Evolutionary conservation across 352 stramenopile species (phyloP).

Genomic region (Thalassiosira oceanica): DNA sequence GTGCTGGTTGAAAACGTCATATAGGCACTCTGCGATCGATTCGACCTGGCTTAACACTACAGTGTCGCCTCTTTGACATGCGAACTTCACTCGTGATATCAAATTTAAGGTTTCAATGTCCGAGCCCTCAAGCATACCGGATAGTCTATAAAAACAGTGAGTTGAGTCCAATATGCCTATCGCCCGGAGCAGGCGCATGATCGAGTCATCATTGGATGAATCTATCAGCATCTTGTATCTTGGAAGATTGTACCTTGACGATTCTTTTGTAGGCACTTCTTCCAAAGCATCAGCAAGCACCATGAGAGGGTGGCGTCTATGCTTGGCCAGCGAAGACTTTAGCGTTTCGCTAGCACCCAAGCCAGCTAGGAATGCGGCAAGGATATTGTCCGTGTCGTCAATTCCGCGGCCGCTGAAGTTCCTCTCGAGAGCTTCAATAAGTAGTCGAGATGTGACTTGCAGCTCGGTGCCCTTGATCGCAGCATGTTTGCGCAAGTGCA

Average conservation of each 20-base stretch:
- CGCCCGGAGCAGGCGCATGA: constrained; percentile 43
- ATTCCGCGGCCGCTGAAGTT: constrained; percentile 54
- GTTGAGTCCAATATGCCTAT: constrained; percentile 32
- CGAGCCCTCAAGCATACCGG: constrained; percentile 37
- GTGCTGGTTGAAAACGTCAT: constrained; percentile 69
- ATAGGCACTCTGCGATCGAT: constrained; percentile 54
- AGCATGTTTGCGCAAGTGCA: constrained; percentile 15
- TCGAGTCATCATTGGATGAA: constrained; percentile 51
- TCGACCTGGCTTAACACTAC: constrained; percentile 50
- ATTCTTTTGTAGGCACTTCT: constrained; percentile 15
- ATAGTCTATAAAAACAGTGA: constrained; percentile 46
- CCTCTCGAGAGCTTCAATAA: constrained; percentile 40
- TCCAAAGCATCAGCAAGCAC: constrained; percentile 39
- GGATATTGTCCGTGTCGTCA: constrained; percentile 34
- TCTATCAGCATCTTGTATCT: constrained; percentile 69
- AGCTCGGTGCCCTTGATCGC: constrained; percentile 8
- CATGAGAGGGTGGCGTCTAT: constrained; percentile 32
- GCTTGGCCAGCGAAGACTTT: constrained; percentile 16
- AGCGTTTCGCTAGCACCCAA: constrained; percentile 7
- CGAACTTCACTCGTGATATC: constrained; percentile 54
- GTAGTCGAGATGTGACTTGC: constrained; percentile 17
- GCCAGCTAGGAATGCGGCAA: constrained; percentile 28
- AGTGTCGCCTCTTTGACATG: constrained; percentile 38
- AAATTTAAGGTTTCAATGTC: constrained; percentile 49
- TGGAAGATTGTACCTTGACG: constrained; percentile 32